Conservation (phyloP, 2,329 filamentous ascomycete genomes). For the Calonectria hongkongensis region DNA sequence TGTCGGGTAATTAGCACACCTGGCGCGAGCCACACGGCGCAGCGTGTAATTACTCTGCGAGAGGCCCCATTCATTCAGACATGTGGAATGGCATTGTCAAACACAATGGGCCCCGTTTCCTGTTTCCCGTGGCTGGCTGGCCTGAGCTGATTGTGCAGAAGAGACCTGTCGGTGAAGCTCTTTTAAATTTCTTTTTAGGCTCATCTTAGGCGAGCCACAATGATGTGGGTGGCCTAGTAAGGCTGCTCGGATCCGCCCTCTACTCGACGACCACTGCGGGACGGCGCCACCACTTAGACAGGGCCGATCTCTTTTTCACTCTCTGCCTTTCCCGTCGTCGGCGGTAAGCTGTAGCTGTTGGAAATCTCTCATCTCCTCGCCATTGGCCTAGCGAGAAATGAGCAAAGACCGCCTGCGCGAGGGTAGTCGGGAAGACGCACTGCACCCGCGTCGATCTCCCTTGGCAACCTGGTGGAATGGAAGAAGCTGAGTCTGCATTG, state of each 20-base stretch:
- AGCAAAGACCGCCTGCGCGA: conserved; percentile 4
- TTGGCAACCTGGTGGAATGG: conserved; percentile 36
- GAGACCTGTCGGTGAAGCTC: conserved; percentile 4
- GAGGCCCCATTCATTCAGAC: conserved; percentile 20
- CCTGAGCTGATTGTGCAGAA: conserved; percentile 32
- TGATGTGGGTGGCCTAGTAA: conserved; percentile 22
- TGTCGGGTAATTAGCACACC: conserved; percentile 23
- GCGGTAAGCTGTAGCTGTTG: conserved; percentile 4
- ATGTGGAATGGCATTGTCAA: conserved; percentile 16
- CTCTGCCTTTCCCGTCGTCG: background rate
- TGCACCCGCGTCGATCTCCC: conserved; percentile 34
- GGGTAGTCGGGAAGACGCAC: conserved; percentile 8
- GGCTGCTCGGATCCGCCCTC: conserved; percentile 9
- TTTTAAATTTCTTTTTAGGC: conserved; percentile 8
- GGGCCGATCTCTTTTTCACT: background rate
- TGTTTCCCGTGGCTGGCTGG: background rate
- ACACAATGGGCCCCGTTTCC: conserved; percentile 9
- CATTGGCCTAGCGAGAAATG: conserved; percentile 13
- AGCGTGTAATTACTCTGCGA: conserved; percentile 24
- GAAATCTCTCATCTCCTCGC: conserved; percentile 17
- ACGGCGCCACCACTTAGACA: background rate
- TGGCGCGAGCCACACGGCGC: conserved; percentile 23
- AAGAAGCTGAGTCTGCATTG: conserved; percentile 31
- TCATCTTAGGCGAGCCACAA: conserved; percentile 14
- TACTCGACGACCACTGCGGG: background rate